phyloP scores from a whole-genome alignment of 352 stramenopile genomes.

The Phytophthora europaea region DNA sequence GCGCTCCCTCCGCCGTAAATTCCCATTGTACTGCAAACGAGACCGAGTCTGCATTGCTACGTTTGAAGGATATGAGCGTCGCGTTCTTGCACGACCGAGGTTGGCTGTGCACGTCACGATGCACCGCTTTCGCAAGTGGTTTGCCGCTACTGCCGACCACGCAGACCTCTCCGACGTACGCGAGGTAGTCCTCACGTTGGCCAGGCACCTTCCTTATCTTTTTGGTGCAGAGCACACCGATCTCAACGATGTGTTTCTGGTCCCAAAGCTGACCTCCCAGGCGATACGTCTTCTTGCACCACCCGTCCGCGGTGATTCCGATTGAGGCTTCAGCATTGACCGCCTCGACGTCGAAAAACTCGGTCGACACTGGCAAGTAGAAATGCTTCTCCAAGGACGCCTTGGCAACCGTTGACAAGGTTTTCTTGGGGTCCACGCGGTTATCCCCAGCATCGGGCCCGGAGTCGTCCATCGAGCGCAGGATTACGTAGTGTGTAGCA shows the following conservation, averaged over 20 bases:
- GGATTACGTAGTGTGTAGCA: conserved; percentile 48
- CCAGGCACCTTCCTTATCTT: conserved; percentile 28
- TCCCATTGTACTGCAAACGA: conserved; percentile 44
- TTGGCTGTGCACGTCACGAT: conserved; percentile 32
- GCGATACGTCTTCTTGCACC: conserved; percentile 54
- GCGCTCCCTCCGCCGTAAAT: conserved; percentile 23
- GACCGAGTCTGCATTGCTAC: conserved; percentile 27
- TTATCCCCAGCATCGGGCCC: conserved; percentile 12
- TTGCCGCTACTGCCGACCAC: conserved; percentile 35
- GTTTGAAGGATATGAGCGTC: conserved; percentile 27
- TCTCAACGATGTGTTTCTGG: conserved; percentile 55
- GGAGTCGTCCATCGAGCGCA: conserved; percentile 44
- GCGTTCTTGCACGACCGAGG: conserved; percentile 30
- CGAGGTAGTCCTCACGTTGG: conserved; percentile 38
- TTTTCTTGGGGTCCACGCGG: conserved; percentile 19
- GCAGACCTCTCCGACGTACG: conserved; percentile 47
- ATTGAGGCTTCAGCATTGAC: conserved; percentile 20
- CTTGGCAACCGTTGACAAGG: conserved; percentile 41
- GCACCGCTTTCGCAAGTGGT: conserved; percentile 15
- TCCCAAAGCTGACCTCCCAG: conserved; percentile 53
- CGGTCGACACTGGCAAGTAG: conserved; percentile 43
- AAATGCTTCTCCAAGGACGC: conserved; percentile 45
- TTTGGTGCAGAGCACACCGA: conserved; percentile 50
- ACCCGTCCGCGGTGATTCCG: conserved; percentile 34
- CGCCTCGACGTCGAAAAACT: conserved; percentile 32